phyloP scores from a whole-genome alignment of 2,329 filamentous ascomycete genomes.

The Penicillium oxalicum region DNA sequence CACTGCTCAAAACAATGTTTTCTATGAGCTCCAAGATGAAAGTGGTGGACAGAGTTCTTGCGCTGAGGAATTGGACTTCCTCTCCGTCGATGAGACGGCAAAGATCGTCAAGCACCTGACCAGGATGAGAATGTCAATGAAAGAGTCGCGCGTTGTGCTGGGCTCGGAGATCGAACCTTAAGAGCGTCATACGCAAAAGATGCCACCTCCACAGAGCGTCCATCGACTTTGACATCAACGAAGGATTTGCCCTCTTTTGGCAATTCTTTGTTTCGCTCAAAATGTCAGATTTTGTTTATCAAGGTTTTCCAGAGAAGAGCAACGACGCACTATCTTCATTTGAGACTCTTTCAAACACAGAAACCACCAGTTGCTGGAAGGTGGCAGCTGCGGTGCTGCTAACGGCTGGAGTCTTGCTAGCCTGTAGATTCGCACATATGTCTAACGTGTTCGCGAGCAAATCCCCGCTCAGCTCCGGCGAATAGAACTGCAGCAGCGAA shows the following conservation, averaged over 20 bases:
- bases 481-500: conserved; percentile 84
- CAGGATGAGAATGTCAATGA: neutral
- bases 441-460: conserved; percentile 76
- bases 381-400: conserved; percentile 97
- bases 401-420: conserved; percentile 86
- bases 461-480: conserved; percentile 70
- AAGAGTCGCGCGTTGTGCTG: too few relatives aligned
- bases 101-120: conserved; percentile 76
- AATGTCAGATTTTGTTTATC: neutral
- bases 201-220: conserved; percentile 60
- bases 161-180: neutral
- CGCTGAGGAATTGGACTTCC: conserved; percentile 72
- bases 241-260: conserved; percentile 49
- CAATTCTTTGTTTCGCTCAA: conserved; percentile 6
- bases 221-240: conserved; percentile 61
- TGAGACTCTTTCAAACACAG: conserved; percentile 86
- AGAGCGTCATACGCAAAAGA: conserved; percentile 81
- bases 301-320: neutral
- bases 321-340: conserved; percentile 65
- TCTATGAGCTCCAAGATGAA: conserved; percentile 90
- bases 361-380: conserved; percentile 84
- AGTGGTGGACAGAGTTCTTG: conserved; percentile 69
- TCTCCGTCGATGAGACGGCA: conserved; percentile 82
- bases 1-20: conserved; percentile 79
- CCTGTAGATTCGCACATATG: conserved; percentile 85